Conservation (phyloP, 345 rosid genomes). For the Boechera stricta region DNA sequence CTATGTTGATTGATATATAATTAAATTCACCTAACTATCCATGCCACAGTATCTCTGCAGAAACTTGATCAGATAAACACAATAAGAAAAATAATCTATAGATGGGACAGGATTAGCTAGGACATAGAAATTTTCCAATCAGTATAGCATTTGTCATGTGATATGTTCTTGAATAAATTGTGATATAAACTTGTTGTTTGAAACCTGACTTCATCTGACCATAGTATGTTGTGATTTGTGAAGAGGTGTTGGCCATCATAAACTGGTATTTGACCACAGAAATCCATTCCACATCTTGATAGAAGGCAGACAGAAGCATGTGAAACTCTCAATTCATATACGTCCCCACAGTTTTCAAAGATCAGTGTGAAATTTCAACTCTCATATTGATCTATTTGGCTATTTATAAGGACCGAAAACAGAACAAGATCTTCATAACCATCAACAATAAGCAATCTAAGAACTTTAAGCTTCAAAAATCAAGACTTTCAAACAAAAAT, state of each 20-base stretch:
- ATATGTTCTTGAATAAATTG: slow-evolving; percentile 5
- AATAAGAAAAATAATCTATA: not conserved
- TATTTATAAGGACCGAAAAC: too few species aligned
- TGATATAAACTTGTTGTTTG: not conserved
- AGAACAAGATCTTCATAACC: too few species aligned
- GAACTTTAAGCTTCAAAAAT: too few species aligned
- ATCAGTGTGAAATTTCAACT: too few species aligned
- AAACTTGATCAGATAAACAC: not conserved
- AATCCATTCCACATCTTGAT: too few species aligned
- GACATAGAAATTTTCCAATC: not conserved
- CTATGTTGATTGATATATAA: not conserved
- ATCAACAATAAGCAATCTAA: not conserved
- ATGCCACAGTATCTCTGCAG: slow-evolving; percentile 11
- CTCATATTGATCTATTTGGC: too few species aligned
- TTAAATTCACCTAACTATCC: not conserved
- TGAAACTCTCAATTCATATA: not conserved
- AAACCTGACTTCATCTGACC: slow-evolving; percentile 19
- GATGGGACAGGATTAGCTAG: slow-evolving; percentile 1
- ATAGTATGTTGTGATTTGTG: not conserved
- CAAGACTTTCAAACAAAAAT: too few species aligned
- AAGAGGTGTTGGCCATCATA: slow-evolving; percentile 5
- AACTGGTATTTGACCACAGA: not conserved
- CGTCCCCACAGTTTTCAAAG: slow-evolving; percentile 21
- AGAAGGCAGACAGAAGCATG: too few species aligned
- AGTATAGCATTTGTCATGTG: slow-evolving; percentile 4